These are phyloP conservation scores for Plenodomus tracheiphilus DNA, from an alignment of 2,329 filamentous ascomycete genomes.

Conservation along the genomic window DNA sequence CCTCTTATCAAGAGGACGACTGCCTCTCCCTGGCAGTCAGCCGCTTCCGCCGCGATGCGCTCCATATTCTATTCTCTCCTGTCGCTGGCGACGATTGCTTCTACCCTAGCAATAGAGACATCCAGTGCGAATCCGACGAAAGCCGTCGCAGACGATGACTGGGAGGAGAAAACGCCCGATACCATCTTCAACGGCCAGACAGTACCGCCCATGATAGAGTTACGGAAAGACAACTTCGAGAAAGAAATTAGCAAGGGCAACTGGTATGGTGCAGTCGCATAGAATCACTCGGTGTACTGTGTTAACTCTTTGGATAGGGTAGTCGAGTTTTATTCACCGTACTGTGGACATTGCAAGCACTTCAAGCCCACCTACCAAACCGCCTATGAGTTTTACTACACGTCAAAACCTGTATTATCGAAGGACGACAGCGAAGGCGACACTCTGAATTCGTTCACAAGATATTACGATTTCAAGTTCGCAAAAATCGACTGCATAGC, in stretches of 20 bases:
- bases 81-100: constrained; percentile 43
- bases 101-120: constrained; percentile 27
- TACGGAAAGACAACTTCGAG: constrained; percentile 62
- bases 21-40: constrained; percentile 13
- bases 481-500: constrained; percentile 83
- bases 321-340: constrained; percentile 57
- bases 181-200: constrained; percentile 69
- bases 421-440: constrained; percentile 53
- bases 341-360: constrained; percentile 70
- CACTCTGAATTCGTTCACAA: constrained; percentile 69
- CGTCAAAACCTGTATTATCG: constrained; percentile 68
- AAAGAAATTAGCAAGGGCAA: constrained; percentile 65
- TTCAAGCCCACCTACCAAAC: constrained; percentile 89
- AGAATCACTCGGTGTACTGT: not conserved
- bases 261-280: constrained; percentile 55
- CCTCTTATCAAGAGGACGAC: constrained; percentile 1
- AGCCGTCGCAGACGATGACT: constrained; percentile 26
- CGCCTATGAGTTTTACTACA: constrained; percentile 93
- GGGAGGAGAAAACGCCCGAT: constrained; percentile 34
- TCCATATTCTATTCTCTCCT: constrained; percentile 40
- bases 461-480: constrained; percentile 89
- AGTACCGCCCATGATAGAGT: constrained; percentile 66
- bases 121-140: constrained; percentile 9
- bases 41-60: constrained; percentile 36
- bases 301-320: constrained; percentile 30